Base-by-base conservation (phyloP, 352 stramenopile species). In the Pythium dissimile region DNA sequence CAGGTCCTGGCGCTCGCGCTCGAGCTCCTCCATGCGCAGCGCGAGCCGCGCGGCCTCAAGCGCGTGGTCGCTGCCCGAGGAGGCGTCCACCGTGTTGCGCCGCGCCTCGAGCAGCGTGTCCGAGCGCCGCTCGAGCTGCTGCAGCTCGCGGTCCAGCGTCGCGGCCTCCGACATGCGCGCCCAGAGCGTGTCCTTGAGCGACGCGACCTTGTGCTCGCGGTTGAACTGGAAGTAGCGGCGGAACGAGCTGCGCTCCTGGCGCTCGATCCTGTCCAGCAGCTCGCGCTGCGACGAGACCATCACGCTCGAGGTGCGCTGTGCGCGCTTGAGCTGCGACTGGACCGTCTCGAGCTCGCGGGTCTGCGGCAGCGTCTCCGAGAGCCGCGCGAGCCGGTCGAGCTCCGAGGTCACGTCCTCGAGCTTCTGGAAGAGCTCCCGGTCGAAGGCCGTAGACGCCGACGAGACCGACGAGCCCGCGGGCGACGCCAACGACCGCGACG, bases 261-360 rank as follows among this genome's bases (percentile, higher is more conserved):
- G 76, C 58, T 86, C 81, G n/a, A 88, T 73, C 55, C 83, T 73
- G 26, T 80, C 73, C 24, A 81, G 80, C 57, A 91, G 72, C 50
- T 81, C 71, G 44, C 82, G 80, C 59, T 89, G 80, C 23, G 71
- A 74, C 30, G 73, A 67, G 8, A 83, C 66, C 38, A 80, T 66
- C 16, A 58, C 48, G 23, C 66, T 62, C 10, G 78, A 83, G 41
- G 62, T 69, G n/a, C 65, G 67, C 48, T 81, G 68, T 35, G 72
- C 66, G 30, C 61, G 62, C 45, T 51, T 34, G 7, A 89, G 70
- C 49, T 86, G 69, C 11, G 38, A 58, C 47, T 77, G 73, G 37
- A 85, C 62, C 9, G 55, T 30, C 9, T 62, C 67, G 21, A 86
- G 61, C 60, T 83, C 78, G 27, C 38, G 59, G 34, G 49, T 76